Conservation (phyloP, 75 land plant species). For the Picea sitchensis region DNA sequence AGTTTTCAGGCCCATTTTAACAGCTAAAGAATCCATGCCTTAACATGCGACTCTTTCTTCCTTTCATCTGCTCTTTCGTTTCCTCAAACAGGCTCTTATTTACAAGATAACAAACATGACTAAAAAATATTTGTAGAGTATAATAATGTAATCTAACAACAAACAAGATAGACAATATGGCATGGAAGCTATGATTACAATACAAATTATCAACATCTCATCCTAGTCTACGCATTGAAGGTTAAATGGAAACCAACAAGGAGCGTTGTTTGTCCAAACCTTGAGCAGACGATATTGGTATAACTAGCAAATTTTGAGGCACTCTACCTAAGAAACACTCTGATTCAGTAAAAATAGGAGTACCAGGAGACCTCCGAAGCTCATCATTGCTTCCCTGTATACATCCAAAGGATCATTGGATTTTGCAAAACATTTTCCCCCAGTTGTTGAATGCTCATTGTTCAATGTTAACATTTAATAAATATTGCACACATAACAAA, state of each 20-base stretch:
- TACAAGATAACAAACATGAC: too few relatives aligned
- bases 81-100: too few relatives aligned
- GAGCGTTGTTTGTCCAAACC: too few relatives aligned
- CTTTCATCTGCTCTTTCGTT: too few relatives aligned
- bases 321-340: conserved; percentile 80
- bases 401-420: conserved; percentile 15
- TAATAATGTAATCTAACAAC: background rate
- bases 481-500: background rate
- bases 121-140: background rate
- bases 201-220: too few relatives aligned
- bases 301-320: background rate
- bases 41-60: too few relatives aligned
- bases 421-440: background rate
- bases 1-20: background rate
- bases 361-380: conserved; percentile 94
- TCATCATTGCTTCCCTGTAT: conserved; percentile 82
- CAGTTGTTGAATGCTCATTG: background rate
- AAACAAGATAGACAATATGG: background rate
- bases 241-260: too few relatives aligned
- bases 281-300: too few relatives aligned
- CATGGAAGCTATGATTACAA: background rate
- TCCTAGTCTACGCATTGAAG: too few relatives aligned
- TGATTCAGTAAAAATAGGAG: conserved; percentile 96
- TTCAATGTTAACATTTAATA: background rate
- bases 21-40: too few relatives aligned